These are phyloP conservation scores for Vaccinium myrtillus DNA, from an alignment of 148 eudicot species.

Conservation along the genomic window DNA sequence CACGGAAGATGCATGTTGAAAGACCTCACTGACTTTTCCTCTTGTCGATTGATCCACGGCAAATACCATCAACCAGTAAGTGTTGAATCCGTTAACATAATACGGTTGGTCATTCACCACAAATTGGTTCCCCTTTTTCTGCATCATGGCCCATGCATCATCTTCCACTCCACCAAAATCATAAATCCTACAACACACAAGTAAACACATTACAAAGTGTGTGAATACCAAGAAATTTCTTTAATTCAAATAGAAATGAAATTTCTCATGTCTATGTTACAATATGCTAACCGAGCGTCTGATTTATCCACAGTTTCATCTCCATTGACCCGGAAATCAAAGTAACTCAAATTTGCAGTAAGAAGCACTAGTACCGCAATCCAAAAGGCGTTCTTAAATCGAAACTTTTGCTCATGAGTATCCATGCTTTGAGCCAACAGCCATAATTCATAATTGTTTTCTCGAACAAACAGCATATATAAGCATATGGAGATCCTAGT, in stretches of 20 bases:
- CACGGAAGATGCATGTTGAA: conserved; percentile 77
- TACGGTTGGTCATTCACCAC: conserved; percentile 58
- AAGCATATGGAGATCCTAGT: neutral
- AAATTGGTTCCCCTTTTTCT: conserved; percentile 70
- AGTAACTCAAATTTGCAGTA: neutral
- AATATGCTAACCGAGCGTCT: neutral
- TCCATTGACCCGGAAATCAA: conserved; percentile 9
- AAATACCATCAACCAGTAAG: conserved; percentile 94
- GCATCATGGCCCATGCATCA: conserved; percentile 71
- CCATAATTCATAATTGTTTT: neutral
- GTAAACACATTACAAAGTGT: neutral
- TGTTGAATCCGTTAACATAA: conserved; percentile 90
- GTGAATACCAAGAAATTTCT: neutral
- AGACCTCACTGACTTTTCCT: conserved; percentile 69
- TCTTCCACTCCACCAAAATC: conserved; percentile 34
- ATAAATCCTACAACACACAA: conserved; percentile 19
- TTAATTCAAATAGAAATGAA: neutral
- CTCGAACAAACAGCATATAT: neutral
- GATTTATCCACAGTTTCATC: conserved; percentile 1
- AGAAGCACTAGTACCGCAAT: conserved; percentile 10
- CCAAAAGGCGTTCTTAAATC: neutral
- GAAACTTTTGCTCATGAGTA: neutral
- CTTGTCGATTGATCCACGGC: conserved; percentile 76
- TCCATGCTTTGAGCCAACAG: conserved; percentile 13
- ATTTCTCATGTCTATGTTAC: neutral